Conservation (phyloP, 2,329 filamentous ascomycete species). For the Fusarium decemcellulare region DNA sequence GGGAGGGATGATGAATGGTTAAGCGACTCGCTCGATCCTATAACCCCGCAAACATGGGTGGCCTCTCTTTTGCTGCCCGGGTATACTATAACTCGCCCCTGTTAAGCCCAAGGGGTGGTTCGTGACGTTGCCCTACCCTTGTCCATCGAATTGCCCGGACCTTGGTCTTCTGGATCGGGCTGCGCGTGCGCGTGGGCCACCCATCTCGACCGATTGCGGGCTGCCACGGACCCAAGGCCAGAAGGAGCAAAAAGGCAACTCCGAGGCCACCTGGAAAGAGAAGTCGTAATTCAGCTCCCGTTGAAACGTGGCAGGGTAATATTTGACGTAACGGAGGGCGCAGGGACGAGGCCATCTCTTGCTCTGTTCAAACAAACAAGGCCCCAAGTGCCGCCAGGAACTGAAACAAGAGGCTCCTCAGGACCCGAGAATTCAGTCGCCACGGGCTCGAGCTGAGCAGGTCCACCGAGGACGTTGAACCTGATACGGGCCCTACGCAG, state of each 20-base stretch:
- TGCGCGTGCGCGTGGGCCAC: too few relatives aligned
- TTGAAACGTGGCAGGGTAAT: neutral
- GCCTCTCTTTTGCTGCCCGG: neutral
- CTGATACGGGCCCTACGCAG: constrained; percentile 25
- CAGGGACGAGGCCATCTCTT: neutral
- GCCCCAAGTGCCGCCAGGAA: constrained; percentile 1
- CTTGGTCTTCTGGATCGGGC: too few relatives aligned
- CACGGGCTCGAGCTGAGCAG: neutral
- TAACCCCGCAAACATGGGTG: neutral
- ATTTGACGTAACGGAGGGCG: neutral
- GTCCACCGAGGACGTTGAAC: constrained; percentile 17
- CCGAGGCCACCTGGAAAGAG: neutral
- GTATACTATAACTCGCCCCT: neutral
- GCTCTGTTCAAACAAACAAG: neutral
- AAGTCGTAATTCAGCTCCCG: neutral
- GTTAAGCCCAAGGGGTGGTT: neutral
- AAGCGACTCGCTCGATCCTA: neutral
- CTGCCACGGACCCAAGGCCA: too few relatives aligned
- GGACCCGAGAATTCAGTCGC: neutral
- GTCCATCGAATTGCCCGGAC: neutral
- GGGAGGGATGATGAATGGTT: neutral
- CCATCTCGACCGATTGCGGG: too few relatives aligned
- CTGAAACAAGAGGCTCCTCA: constrained; percentile 3
- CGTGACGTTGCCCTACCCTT: neutral
- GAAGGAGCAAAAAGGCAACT: neutral